Percentiles rank a stretch among this genome's conserved stretches.
These are phyloP conservation scores for Cadophora luteo-olivacea DNA, from an alignment of 2,329 filamentous ascomycete genomes.

Conservation along the genomic window DNA sequence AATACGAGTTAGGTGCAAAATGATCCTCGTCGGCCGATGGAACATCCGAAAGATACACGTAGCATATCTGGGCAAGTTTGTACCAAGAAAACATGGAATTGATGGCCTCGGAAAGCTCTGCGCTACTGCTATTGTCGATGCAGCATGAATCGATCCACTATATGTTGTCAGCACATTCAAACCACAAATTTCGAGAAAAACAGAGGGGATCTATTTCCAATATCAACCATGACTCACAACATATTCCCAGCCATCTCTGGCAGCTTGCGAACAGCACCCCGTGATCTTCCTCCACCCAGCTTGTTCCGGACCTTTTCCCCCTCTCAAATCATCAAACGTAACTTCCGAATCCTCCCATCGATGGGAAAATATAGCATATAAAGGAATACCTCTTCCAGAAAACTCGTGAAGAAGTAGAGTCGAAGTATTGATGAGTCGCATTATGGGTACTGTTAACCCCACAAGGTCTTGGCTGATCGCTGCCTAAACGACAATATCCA, in stretches of 20 bases:
- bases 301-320: not conserved
- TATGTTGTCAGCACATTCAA: not conserved
- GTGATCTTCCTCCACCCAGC: slow-evolving; percentile 21
- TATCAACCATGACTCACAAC: not conserved
- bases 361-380: slow-evolving; percentile 30
- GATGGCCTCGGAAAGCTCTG: slow-evolving; percentile 25
- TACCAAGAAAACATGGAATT: slow-evolving; percentile 30
- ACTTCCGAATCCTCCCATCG: slow-evolving; percentile 26
- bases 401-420: slow-evolving; percentile 19
- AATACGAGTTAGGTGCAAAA: not conserved
- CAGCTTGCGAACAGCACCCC: slow-evolving; percentile 28
- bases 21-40: slow-evolving; percentile 11
- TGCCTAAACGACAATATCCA: not conserved
- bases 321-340: slow-evolving; percentile 21
- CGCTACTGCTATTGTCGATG: slow-evolving; percentile 34
- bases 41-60: slow-evolving; percentile 31
- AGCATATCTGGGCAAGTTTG: slow-evolving; percentile 24
- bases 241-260: slow-evolving; percentile 22
- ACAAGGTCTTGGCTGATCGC: not conserved
- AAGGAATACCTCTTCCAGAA: slow-evolving; percentile 4
- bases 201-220: not conserved
- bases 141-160: slow-evolving; percentile 35
- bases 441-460: not conserved
- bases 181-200: not conserved
- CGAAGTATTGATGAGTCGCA: slow-evolving; percentile 15